These are phyloP conservation scores for Venturia effusa DNA, from an alignment of 2,329 filamentous ascomycete genomes.

Conservation along the genomic window DNA sequence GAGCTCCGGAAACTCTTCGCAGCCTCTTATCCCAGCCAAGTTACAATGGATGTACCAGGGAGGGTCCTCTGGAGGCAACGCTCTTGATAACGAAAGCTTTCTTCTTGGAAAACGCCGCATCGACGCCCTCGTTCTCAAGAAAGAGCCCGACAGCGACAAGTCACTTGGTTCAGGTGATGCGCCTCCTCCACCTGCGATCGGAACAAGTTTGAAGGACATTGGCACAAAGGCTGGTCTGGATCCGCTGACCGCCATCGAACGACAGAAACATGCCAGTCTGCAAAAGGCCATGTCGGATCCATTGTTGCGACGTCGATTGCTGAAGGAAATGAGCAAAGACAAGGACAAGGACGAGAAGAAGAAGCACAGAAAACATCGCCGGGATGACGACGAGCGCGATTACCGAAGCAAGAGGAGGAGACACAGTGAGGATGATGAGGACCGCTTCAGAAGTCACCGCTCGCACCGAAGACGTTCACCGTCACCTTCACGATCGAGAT, in stretches of 20 bases:
- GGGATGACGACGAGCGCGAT: slow-evolving; percentile 23
- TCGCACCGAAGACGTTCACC: slow-evolving; percentile 10
- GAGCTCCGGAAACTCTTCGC: slow-evolving; percentile 56
- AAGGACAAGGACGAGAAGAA: slow-evolving; percentile 37
- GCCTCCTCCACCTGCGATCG: slow-evolving; percentile 51
- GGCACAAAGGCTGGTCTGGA: slow-evolving; percentile 82
- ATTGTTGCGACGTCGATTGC: slow-evolving; percentile 45
- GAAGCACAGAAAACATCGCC: slow-evolving; percentile 26
- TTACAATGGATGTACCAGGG: slow-evolving; percentile 66
- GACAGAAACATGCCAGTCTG: slow-evolving; percentile 60
- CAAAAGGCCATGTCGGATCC: slow-evolving; percentile 54
- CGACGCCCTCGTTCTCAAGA: slow-evolving; percentile 74
- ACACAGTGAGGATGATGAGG: slow-evolving; percentile 17
- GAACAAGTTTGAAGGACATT: slow-evolving; percentile 52
- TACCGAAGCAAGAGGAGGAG: slow-evolving; percentile 13
- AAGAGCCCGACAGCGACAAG: slow-evolving; percentile 52
- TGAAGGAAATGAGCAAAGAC: slow-evolving; percentile 49
- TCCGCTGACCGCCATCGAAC: slow-evolving; percentile 85
- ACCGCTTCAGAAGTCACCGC: slow-evolving; percentile 23
- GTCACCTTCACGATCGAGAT: background rate
- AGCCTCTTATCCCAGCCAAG: slow-evolving; percentile 4
- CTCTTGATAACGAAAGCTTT: slow-evolving; percentile 88
- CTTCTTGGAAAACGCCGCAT: slow-evolving; percentile 86
- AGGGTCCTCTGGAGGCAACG: slow-evolving; percentile 55
- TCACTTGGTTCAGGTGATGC: slow-evolving; percentile 38